Evolutionary conservation across 2,329 filamentous ascomycete genomes (phyloP), one percentile per base, ranked within the genome.

Genomic region (Paecilomyces sp.): DNA sequence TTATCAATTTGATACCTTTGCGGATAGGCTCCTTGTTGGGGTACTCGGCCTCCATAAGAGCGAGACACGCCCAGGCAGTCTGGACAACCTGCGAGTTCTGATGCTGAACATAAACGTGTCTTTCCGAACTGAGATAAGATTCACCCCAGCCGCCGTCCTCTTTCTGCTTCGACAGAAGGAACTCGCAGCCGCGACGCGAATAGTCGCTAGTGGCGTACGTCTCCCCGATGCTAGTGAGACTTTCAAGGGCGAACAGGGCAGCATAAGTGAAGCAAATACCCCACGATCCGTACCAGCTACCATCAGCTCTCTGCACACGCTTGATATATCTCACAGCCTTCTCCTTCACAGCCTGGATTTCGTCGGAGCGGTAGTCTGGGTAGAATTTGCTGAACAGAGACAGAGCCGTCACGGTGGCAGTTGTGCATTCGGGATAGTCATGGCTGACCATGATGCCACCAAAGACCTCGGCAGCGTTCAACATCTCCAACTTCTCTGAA

Each of bases 371-470:
- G 74, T 99, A 96, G 30, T 88, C 79, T 0, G 93, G 91, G 80
- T 91, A 95, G 72, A 90, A 82, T 68, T 88, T 83, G 65, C 85
- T 84, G 79, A 97, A 97, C 1, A 93, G 81, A 3, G 88, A 89
- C 22, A 99, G 80, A 0, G 90, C 92, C 1, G 91, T 97, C 3
- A 99, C 89, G 31, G 92, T 91, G 0, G 94, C 92, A 2, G 94
- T 97, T 0, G 94, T 99, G 79, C 94, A 99, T 75, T 99, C 94
- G 0, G 93, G 92, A 70, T 99, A 97, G 73, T 96, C 91, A 73
- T 99, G 99, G 71, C 97, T 93, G 58, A 99, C 88, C 94, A 99
- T 99, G 77, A 99, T 99, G 22, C 88, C 85, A 13, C 91, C 92
- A 74, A 99, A 99, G 0, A 99, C 92, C 73, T 99, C 94, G 1